Base-by-base conservation (phyloP, 768 basidiomycete species). In the Ramaria sp. region DNA sequence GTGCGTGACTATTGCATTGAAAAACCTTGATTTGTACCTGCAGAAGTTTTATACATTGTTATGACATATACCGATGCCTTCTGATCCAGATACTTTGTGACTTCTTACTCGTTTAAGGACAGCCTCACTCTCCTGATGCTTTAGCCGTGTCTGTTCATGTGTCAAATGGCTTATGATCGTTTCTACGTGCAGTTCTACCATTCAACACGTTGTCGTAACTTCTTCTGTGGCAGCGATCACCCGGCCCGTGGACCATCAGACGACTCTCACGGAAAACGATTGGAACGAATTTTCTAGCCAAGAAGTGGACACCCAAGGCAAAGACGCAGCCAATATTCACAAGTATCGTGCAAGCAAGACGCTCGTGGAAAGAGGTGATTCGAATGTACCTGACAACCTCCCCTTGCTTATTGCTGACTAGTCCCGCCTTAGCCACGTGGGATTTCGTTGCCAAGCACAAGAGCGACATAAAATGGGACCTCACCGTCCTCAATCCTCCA, bases 401-500 rank as follows among this genome's bases (percentile, higher is more conserved):
- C 27, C 27, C 41, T n/a, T 54, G 20, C 9, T 37, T 48, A 20
- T n/a, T n/a, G n/a, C n/a, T n/a, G 17, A 38, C 0, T 15, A 10
- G n/a, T n/a, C 30, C 12, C 34, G 24, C n/a, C 41, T 33, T 41
- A 77, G 76, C 77, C 20, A 80, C 80, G 7, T 82, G 81, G 80
- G 67, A 69, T 6, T 76, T 74, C 60, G 64, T 75, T 37, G 65
- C 76, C 31, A 59, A 75, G 53, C 70, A 80, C 59, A 76, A 78
- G 54, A 49, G 41, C 12, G 65, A 69, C 41, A 64, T 79, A 24
- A 59, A 64, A 1, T 82, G 77, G 77, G 83, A 83, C 59, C 61
- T 84, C 20, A 70, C 73, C 1, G 73, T 75, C 9, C 59, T 83
- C 38, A 78, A 78, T 62, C 83, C 83, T 20, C 79, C 83, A 11